phyloP scores from a whole-genome alignment of 768 basidiomycete species.

The Tremella yokohamensis region DNA sequence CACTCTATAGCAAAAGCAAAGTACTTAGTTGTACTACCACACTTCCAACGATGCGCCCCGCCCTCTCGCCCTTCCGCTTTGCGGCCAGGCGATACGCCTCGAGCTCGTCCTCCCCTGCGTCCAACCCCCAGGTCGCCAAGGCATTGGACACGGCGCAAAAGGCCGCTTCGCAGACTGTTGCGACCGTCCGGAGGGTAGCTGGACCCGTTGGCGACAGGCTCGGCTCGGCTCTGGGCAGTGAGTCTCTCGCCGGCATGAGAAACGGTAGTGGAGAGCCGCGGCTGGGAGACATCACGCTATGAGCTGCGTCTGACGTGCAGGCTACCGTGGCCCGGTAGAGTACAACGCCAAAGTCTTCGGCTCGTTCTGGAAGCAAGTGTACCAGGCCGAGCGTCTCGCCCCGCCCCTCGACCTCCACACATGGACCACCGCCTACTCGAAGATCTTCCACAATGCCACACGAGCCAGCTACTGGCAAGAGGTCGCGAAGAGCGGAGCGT shows the following conservation, averaged over 20 bases:
- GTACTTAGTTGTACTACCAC: too few species aligned
- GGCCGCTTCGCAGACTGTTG: conserved; percentile 34
- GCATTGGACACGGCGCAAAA: conserved; percentile 44
- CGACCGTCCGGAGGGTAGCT: conserved; percentile 44
- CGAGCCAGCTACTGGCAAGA: conserved; percentile 37
- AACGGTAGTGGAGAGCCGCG: too few species aligned
- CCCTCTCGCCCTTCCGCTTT: conserved; percentile 25
- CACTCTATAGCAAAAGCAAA: too few species aligned
- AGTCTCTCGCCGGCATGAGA: conserved; percentile 16
- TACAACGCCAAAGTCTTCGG: conserved; percentile 49
- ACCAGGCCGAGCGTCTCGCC: conserved; percentile 49
- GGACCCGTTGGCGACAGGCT: conserved; percentile 49
- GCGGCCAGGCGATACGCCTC: conserved; percentile 37
- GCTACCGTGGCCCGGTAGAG: conserved; percentile 41
- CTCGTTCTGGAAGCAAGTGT: conserved; percentile 50
- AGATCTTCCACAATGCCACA: conserved; percentile 40
- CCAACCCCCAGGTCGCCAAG: conserved; percentile 48
- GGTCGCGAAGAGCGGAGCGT: conserved; percentile 45
- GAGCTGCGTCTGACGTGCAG: conserved; percentile 13
- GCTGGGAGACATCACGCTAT: background rate
- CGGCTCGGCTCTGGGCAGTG: conserved; percentile 44
- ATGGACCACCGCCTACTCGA: conserved; percentile 46
- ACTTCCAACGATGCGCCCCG: conserved; percentile 16
- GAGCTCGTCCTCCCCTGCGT: conserved; percentile 20
- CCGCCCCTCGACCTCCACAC: conserved; percentile 44